Evolutionary conservation across 148 eudicot genomes (phyloP).

Genomic region (Vaccinium corymbosum): DNA sequence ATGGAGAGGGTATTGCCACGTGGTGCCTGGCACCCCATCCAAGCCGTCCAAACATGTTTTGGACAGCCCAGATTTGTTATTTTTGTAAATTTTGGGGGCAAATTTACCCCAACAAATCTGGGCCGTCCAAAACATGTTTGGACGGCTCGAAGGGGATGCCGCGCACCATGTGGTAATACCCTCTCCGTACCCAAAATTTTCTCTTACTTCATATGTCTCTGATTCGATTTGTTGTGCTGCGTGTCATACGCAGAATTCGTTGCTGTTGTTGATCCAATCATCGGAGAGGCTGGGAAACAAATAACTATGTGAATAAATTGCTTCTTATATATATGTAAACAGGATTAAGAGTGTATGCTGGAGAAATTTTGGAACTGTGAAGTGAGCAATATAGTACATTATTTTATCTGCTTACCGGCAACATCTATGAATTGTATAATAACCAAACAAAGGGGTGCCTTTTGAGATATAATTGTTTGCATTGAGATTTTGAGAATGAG

Average conservation of each 20-base stretch:
- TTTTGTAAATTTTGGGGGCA: no score
- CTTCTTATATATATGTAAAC: constrained; percentile 11
- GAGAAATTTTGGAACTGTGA: not conserved
- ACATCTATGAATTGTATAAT: constrained; percentile 14
- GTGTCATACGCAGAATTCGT: constrained; percentile 10
- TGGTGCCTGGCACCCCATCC: no score
- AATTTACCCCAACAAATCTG: no score
- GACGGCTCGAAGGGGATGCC: no score
- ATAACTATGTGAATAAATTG: constrained; percentile 15
- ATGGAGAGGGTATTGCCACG: no score
- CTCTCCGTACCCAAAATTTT: no score
- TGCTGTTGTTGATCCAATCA: constrained; percentile 8
- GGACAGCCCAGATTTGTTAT: no score
- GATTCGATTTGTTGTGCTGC: not conserved
- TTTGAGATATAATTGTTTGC: constrained; percentile 11
- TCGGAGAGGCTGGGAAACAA: constrained; percentile 5
- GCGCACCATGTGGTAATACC: no score
- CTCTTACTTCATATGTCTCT: not conserved
- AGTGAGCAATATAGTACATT: not conserved
- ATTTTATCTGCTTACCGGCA: not conserved
- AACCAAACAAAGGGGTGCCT: not conserved
- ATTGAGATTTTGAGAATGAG: not conserved
- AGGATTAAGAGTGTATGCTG: not conserved
- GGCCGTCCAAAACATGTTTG: no score
- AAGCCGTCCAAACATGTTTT: no score